Percentiles rank a stretch among this genome's conserved stretches.
Evolutionary conservation across 192 early-diverging fungal genomes (phyloP).

Genomic region (Rhizophlyctis rosea): DNA sequence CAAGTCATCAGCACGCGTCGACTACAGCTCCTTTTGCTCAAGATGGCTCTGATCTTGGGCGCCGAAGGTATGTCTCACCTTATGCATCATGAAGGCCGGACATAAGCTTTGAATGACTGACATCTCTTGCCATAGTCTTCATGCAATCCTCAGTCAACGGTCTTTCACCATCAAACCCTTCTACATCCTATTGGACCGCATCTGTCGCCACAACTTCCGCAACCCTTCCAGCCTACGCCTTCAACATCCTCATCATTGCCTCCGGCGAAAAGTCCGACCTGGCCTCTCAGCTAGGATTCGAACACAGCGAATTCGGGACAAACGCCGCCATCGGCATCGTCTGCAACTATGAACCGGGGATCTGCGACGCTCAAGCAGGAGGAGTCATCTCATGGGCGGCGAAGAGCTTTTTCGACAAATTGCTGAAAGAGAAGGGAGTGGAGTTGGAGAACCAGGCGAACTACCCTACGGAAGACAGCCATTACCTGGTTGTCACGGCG

Average conservation of each 20-base stretch:
- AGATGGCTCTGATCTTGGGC: slow-evolving; percentile 26
- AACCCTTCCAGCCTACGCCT: not conserved
- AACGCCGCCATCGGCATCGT: slow-evolving; percentile 25
- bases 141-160: too few species aligned
- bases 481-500: slow-evolving; percentile 27
- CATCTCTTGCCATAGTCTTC: too few species aligned
- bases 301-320: slow-evolving; percentile 12
- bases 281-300: slow-evolving; percentile 7
- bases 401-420: slow-evolving; percentile 15
- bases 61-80: slow-evolving; percentile 5
- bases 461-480: slow-evolving; percentile 20
- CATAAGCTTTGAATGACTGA: too few species aligned
- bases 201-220: not conserved
- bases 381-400: slow-evolving; percentile 21
- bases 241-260: slow-evolving; percentile 22
- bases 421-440: slow-evolving; percentile 15
- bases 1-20: slow-evolving; percentile 22
- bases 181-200: slow-evolving; percentile 21
- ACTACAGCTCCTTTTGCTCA: slow-evolving; percentile 17
- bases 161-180: not conserved
- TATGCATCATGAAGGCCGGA: too few species aligned
- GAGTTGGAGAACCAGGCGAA: slow-evolving; percentile 22
- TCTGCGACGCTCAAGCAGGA: slow-evolving; percentile 5
- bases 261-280: slow-evolving; percentile 20
- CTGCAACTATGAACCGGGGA: slow-evolving; percentile 13